Base-by-base conservation (phyloP, 768 basidiomycete species). In the Dentipellis sp. region DNA sequence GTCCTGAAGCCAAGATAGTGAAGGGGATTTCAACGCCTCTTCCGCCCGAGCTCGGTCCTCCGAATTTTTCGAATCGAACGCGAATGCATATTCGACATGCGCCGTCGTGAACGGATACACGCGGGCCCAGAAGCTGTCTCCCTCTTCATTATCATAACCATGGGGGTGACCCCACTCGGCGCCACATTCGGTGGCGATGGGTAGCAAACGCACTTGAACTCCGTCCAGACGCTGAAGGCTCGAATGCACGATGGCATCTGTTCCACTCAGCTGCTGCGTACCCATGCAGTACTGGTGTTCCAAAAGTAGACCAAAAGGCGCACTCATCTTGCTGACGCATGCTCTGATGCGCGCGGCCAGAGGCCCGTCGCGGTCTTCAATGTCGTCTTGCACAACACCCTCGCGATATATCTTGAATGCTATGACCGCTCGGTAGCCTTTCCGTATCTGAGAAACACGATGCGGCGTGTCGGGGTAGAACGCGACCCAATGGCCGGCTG, bases 391-490 rank as follows among this genome's bases (percentile, higher is more conserved):
- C 10, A 42, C 50, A 16, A 52, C 48, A 29, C 34, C 55, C 19
- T 55, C 48, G 12, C 64, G 62, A 58, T 67, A 68, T n/a, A 69
- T 62, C 47, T 69, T 69, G 62, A 69, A 69, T 6, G 66, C 67
- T 46, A 69, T 62, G 23, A 63, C 63, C 5, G 68, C 69, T 6
- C 68, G 64, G 57, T 69, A 61, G 16, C 61, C 62, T 0, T 9
- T 7, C 4, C 11, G 11, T 21, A 63, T 10, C 14, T 22, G 4
- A n/a, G 2, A n/a, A 19, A 69, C 63, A 7, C 39, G 10, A 53
- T 69, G 68, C 2, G 62, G 61, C 16, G 68, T 62, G 54, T 69
- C 70, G 3, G 70, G 67, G 57, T 67, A 66, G 60, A 71, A 71
- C 0, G 68, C 70, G 11, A 64, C 56, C 68, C 68, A 69, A 12